phyloP scores from a whole-genome alignment of 495 filamentous ascomycete species.

The Monascus purpureus region DNA sequence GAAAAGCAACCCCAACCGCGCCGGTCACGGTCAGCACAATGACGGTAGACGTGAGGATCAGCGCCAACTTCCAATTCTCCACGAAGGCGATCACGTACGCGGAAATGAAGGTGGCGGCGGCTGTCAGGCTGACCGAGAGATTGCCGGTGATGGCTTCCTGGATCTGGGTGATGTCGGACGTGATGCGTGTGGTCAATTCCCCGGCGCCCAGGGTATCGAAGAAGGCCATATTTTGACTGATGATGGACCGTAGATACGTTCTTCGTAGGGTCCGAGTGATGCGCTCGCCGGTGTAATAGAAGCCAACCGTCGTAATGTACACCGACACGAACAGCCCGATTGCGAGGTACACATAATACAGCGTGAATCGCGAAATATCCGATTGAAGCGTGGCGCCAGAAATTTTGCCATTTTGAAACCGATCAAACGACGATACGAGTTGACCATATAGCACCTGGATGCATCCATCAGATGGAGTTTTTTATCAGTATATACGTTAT shows the following conservation, averaged over 20 bases:
- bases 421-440: too few relatives aligned
- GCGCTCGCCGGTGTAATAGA: conserved; percentile 10
- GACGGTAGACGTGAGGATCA: conserved; percentile 16
- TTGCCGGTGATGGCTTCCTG: conserved; percentile 32
- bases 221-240: conserved; percentile 28
- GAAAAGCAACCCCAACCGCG: conserved; percentile 1
- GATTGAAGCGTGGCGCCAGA: too few relatives aligned
- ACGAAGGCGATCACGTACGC: conserved; percentile 23
- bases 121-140: conserved; percentile 14
- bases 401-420: too few relatives aligned
- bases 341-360: conserved; percentile 4
- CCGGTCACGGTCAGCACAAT: conserved; percentile 9
- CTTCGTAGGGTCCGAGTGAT: conserved; percentile 19
- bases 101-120: conserved; percentile 16
- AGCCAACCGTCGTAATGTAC: conserved; percentile 12
- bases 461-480: too few relatives aligned
- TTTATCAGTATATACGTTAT: too few relatives aligned
- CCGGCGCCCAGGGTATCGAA: conserved; percentile 24
- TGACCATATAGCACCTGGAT: too few relatives aligned
- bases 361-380: too few relatives aligned
- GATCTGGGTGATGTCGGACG: conserved; percentile 23
- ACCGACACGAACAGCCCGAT: conserved; percentile 15
- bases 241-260: conserved; percentile 17
- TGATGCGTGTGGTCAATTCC: conserved; percentile 23
- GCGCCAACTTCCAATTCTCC: conserved; percentile 22